A percentile compares a stretch with the other conserved stretches of the same genome.
phyloP scores from a whole-genome alignment of 345 rosid genomes.

The Hibiscus tridactylites region DNA sequence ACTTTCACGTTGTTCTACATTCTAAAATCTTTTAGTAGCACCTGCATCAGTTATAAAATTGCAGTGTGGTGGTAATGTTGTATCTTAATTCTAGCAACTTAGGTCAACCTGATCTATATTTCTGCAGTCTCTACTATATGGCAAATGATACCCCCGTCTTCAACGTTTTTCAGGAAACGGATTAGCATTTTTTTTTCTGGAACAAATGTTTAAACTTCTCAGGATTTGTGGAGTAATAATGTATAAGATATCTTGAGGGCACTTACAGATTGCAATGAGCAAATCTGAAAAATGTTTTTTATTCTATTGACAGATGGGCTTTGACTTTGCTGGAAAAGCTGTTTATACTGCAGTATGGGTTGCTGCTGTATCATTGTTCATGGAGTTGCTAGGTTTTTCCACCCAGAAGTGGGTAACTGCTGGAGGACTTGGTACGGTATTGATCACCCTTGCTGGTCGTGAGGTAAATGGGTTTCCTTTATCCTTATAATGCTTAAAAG shows the following conservation, averaged over 20 bases:
- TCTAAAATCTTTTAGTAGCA: neutral
- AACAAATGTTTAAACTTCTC: neutral
- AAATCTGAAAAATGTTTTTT: constrained; percentile 9
- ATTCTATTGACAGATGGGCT: constrained; percentile 69
- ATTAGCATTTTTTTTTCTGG: neutral
- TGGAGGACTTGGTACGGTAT: constrained; percentile 95
- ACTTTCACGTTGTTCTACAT: constrained; percentile 1
- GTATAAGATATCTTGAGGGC: neutral
- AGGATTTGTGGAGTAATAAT: neutral
- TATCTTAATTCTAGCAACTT: constrained; percentile 6
- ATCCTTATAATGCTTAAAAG: neutral
- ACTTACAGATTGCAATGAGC: constrained; percentile 1
- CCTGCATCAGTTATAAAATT: neutral
- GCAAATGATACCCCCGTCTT: neutral
- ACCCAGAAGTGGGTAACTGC: constrained; percentile 94
- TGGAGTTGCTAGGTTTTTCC: constrained; percentile 91
- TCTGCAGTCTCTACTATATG: neutral
- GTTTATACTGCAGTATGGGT: constrained; percentile 84
- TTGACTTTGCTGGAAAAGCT: constrained; percentile 87
- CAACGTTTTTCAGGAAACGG: neutral
- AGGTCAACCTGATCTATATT: neutral
- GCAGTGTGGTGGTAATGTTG: neutral
- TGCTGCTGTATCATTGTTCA: constrained; percentile 81
- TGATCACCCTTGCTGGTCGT: constrained; percentile 97
- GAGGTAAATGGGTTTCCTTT: constrained; percentile 48